Evolutionary conservation across 2,329 filamentous ascomycete species (phyloP), one percentile per base, ranked within the genome.

Genomic region (Phialophora expanda): DNA sequence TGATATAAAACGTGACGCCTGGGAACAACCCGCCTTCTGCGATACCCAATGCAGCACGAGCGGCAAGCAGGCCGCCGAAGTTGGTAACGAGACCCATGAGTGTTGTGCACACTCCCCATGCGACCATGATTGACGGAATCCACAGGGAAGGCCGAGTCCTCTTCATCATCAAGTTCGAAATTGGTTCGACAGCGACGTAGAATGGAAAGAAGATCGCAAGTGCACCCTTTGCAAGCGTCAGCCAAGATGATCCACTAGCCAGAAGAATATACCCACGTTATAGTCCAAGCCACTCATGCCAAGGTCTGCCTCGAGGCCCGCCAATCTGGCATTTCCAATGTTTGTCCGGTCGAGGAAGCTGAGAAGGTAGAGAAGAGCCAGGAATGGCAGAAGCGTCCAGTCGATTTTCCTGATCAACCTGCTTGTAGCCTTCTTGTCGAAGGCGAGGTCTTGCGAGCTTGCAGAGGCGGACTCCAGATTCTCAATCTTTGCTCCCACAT

Each of bases 361-460:
- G 70, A 93, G 87, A n/a, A 93, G 82, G 74, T 93, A 94, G n/a
- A 80, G 66, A 30, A 78, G 66, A 9, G 80, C 74, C 17, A 80
- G 72, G 34, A 80, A 76, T 0, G 78, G 78, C 12, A 81, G 74
- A 56, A 81, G 80, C 2, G 74, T 79, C 59, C 73, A 74, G 9
- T 75, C 70, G 14, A 78, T 74, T 65, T 76, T 75, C 62, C 66
- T 32, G 30, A 60, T 57, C 24, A 78, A 60, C 48, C 73, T 55
- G 4, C 69, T 53, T 22, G 67, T 59, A 5, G 76, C 66, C 48
- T 70, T 66, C 17, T 57, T 9, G 28, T 67, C 70, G 51, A 74
- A 77, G 9, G 63, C 64, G 1, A 73, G 71, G 7, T 59, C 62
- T 20, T 71, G 61, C 7, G 58, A 48, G 66, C 61, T 48, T 72